These are phyloP conservation scores for Boletus vermiculosoides DNA, from an alignment of 768 basidiomycete genomes.

Conservation along the genomic window DNA sequence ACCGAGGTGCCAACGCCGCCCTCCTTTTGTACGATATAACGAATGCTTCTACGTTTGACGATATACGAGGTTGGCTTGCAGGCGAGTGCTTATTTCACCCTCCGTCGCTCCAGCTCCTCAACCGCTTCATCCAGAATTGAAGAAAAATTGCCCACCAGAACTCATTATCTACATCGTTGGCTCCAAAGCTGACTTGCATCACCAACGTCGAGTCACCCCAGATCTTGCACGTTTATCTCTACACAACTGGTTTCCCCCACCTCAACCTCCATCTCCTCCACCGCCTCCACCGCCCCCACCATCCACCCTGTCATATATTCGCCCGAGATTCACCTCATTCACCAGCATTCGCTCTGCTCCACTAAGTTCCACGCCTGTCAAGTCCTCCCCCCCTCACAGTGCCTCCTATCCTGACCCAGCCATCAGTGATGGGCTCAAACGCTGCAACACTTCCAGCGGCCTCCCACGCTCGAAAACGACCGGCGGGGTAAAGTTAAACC, in stretches of 20 bases:
- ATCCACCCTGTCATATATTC: slow-evolving; percentile 39
- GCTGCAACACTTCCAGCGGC: slow-evolving; percentile 49
- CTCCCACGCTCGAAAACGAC: slow-evolving; percentile 52
- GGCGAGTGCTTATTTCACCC: slow-evolving; percentile 45
- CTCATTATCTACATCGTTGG: slow-evolving; percentile 95
- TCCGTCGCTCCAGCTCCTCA: neutral
- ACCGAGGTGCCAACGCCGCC: slow-evolving; percentile 93
- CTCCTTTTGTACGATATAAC: slow-evolving; percentile 95
- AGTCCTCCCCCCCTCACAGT: slow-evolving; percentile 52
- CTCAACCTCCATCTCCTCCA: slow-evolving; percentile 63
- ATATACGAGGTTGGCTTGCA: slow-evolving; percentile 89
- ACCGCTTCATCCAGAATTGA: slow-evolving; percentile 57
- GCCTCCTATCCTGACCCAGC: slow-evolving; percentile 66
- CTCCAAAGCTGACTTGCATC: slow-evolving; percentile 80
- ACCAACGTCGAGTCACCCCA: slow-evolving; percentile 71
- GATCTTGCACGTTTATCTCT: slow-evolving; percentile 82
- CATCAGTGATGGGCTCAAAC: slow-evolving; percentile 50
- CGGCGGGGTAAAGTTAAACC: slow-evolving; percentile 32
- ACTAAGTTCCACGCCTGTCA: slow-evolving; percentile 41
- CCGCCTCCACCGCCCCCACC: slow-evolving; percentile 64
- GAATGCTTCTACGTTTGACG: slow-evolving; percentile 82
- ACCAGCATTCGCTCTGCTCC: slow-evolving; percentile 65
- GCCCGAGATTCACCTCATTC: slow-evolving; percentile 36
- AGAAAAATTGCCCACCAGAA: slow-evolving; percentile 85
- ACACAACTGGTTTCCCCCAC: slow-evolving; percentile 87